Evolutionary conservation across 306 rosid genomes (phyloP).

Genomic region (Clitoria ternatea): DNA sequence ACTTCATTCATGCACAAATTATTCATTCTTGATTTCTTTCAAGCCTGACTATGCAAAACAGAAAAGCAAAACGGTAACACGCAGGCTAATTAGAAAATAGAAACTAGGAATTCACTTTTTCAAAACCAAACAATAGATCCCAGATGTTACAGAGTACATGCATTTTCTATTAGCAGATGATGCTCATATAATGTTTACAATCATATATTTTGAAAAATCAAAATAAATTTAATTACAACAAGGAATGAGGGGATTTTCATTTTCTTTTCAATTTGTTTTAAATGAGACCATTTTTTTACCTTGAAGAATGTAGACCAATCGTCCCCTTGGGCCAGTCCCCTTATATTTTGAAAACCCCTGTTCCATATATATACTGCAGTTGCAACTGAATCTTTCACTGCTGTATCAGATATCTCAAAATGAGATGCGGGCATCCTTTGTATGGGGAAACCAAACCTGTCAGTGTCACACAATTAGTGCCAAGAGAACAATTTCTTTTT

Average conservation of each 20-base stretch:
- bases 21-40: constrained; percentile 19
- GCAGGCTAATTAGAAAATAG: not conserved
- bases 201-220: not conserved
- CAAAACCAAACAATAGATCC: constrained; percentile 23
- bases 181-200: too few relatives aligned
- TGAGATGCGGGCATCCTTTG: constrained; percentile 39
- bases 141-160: not conserved
- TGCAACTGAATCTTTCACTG: constrained; percentile 40
- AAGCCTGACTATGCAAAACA: not conserved
- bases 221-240: not conserved
- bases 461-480: constrained; percentile 26
- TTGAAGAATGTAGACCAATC: constrained; percentile 66
- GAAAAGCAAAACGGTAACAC: not conserved
- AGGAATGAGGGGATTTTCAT: not conserved
- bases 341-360: constrained; percentile 40
- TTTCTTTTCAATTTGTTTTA: not conserved
- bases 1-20: not conserved
- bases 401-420: constrained; percentile 51
- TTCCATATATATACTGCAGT: constrained; percentile 57
- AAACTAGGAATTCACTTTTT: not conserved
- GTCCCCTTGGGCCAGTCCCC: constrained; percentile 55
- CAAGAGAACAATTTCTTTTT: constrained; percentile 1
- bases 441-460: constrained; percentile 51
- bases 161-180: constrained; percentile 1
- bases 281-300: constrained; percentile 40